These are phyloP conservation scores for Ganoderma leucocontextum DNA, from an alignment of 1,284 basidiomycete species.

Conservation along the genomic window DNA sequence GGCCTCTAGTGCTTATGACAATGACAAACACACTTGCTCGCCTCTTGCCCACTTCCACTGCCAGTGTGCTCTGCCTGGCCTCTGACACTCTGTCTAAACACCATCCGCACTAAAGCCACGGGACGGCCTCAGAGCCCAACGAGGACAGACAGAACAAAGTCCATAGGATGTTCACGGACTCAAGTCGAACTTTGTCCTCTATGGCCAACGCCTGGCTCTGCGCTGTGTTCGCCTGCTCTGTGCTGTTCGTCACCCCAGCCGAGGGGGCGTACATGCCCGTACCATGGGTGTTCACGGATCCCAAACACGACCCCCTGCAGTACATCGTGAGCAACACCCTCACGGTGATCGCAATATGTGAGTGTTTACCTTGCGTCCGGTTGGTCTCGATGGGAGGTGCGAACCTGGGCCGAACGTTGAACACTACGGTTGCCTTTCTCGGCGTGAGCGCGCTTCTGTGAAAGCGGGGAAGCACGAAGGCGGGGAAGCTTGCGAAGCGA, in stretches of 20 bases:
- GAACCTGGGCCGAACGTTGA: neutral
- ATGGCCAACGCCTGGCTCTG: slow-evolving; percentile 9
- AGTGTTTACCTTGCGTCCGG: slow-evolving; percentile 20
- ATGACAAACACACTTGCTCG: neutral
- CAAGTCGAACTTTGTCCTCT: neutral
- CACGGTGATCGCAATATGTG: slow-evolving; percentile 64
- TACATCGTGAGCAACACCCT: slow-evolving; percentile 69
- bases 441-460: slow-evolving; percentile 7
- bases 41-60: neutral
- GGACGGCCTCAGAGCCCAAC: neutral
- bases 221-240: slow-evolving; percentile 17
- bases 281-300: slow-evolving; percentile 47
- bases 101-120: neutral
- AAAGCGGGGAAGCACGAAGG: slow-evolving; percentile 1
- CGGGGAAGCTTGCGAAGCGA: neutral
- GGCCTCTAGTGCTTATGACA: neutral
- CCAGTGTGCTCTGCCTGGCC: neutral
- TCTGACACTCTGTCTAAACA: neutral
- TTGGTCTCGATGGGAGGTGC: neutral
- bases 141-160: neutral
- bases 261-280: slow-evolving; percentile 44
- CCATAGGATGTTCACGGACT: neutral
- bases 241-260: slow-evolving; percentile 16
- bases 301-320: slow-evolving; percentile 61
- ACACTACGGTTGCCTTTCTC: slow-evolving; percentile 24